Evolutionary conservation across 1,284 basidiomycete species (phyloP), one percentile per base, ranked within the genome.

Genomic region (Naganishia sp.): DNA sequence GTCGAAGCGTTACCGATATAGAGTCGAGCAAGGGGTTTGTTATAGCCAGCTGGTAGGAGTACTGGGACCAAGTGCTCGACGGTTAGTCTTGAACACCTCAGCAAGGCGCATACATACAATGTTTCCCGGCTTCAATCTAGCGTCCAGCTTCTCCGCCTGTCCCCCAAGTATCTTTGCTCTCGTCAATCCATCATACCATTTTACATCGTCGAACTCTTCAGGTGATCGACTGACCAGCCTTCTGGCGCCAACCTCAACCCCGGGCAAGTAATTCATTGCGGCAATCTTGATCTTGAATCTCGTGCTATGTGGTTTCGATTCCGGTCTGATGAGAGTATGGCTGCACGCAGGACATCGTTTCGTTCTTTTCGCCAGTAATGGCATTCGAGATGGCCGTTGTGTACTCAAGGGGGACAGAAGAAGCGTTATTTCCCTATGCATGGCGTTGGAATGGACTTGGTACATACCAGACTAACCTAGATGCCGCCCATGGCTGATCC

Each of bases 251-350:
- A 89, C 84, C n/a, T 86, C 86, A 48, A 97, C 89, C 2, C 89
- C 86, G 0, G 95, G 96, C 18, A 99, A 83, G 78, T 97, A 98
- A 78, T 91, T 94, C 31, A 88, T 86, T 0, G 95, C 96, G 54
- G 95, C 90, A 54, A 97, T 87, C 78, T 96, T 97, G 81, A 99
- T 98, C 81, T 98, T 98, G 85, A 90, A 97, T 6, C 91, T 86
- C 42, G 91, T 89, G 6, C 90, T 92, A 72, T 92, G 90, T 0
- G 94, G 89, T 78, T 98, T 99, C 74, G 94, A 90, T 77, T 99
- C 96, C 1, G 96, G 96, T 75, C 97, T 96, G 80, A 98, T 95
- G 68, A 99, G 86, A 72, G 98, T 95, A 79, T 98, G 95, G 16
- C 90, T 88, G 77, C 96, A 99, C 2, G 85, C 85, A 6, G 92